A percentile compares a stretch with the other conserved stretches of the same genome.
Evolutionary conservation across 139 green algal species (phyloP).

Genomic region (Parachlorella kessleri): DNA sequence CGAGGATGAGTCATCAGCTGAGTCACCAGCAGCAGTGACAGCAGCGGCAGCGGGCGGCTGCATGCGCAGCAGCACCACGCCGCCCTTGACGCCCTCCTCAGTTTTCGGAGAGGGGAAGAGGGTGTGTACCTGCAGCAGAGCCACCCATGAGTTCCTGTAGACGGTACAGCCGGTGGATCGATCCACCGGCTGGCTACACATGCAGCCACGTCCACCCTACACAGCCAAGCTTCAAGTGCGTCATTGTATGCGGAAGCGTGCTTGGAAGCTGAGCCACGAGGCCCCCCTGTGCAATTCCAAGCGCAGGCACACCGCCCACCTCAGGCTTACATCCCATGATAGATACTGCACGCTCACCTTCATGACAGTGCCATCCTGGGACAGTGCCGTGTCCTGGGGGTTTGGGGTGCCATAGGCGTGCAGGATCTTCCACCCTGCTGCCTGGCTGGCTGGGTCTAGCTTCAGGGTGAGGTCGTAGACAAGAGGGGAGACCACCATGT

Average conservation of each 20-base stretch:
- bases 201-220: too few relatives aligned
- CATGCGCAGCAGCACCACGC: slow-evolving; percentile 38
- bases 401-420: slow-evolving; percentile 27
- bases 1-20: too few relatives aligned
- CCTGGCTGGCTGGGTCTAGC: slow-evolving; percentile 14
- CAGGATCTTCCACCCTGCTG: slow-evolving; percentile 21
- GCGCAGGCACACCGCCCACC: too few relatives aligned
- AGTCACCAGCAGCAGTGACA: not conserved
- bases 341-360: slow-evolving; percentile 11
- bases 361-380: slow-evolving; percentile 11
- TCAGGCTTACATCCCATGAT: too few relatives aligned
- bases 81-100: slow-evolving; percentile 38
- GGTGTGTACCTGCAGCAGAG: slow-evolving; percentile 19
- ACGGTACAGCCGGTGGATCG: too few relatives aligned
- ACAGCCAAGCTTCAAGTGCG: too few relatives aligned
- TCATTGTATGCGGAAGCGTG: too few relatives aligned
- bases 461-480: slow-evolving; percentile 39
- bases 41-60: not conserved
- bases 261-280: too few relatives aligned
- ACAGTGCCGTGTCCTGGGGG: slow-evolving; percentile 10
- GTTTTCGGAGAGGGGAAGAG: slow-evolving; percentile 39
- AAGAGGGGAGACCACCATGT: slow-evolving; percentile 37
- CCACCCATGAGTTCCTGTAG: too few relatives aligned
- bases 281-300: too few relatives aligned
- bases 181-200: too few relatives aligned